phyloP scores from a whole-genome alignment of 2,329 filamentous ascomycete genomes.

The Aspergillus latus region DNA sequence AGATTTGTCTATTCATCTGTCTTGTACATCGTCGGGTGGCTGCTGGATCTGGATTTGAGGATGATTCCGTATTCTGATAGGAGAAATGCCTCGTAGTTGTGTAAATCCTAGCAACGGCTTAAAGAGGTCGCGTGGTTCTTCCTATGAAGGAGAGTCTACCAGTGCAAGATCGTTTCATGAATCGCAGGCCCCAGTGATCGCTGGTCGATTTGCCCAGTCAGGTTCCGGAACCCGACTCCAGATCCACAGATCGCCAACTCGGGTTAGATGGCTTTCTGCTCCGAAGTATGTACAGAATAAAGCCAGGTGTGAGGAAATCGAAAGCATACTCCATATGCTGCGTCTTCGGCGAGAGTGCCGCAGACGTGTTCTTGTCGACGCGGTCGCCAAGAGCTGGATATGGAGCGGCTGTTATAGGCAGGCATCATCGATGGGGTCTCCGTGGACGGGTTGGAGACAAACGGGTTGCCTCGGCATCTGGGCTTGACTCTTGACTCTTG shows the following conservation, averaged over 20 bases:
- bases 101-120: neutral
- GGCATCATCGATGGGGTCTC: neutral
- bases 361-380: neutral
- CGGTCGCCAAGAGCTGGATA: neutral
- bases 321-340: too few relatives aligned
- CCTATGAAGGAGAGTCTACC: neutral
- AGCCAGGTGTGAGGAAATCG: too few relatives aligned
- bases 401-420: neutral
- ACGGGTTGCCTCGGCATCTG: neutral
- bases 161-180: neutral
- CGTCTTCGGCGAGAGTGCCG: neutral
- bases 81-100: neutral
- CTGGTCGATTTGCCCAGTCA: neutral
- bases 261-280: neutral
- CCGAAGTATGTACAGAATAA: neutral
- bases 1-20: neutral
- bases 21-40: neutral
- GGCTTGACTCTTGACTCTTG: neutral
- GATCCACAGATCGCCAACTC: slow-evolving; percentile 6
- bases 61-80: neutral
- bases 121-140: neutral
- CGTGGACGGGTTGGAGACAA: neutral
- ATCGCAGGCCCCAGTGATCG: slow-evolving; percentile 1
- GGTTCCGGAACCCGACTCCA: neutral
- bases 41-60: neutral